These are phyloP conservation scores for Camillea tinctor DNA, from an alignment of 2,329 filamentous ascomycete species.

Conservation along the genomic window DNA sequence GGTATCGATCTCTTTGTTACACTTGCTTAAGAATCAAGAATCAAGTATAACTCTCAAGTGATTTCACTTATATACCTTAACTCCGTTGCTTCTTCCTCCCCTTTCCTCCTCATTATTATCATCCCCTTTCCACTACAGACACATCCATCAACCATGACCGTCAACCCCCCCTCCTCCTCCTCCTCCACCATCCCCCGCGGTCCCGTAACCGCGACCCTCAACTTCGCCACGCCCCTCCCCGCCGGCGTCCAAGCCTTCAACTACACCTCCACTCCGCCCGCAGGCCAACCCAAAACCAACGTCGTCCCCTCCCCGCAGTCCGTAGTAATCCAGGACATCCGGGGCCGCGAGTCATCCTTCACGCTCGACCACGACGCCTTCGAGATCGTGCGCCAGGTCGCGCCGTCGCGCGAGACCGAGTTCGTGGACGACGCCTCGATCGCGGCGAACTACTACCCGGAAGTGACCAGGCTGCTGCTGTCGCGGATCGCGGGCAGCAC, in stretches of 20 bases:
- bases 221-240: conserved; percentile 62
- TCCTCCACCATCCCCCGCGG: conserved; percentile 48
- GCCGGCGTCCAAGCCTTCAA: conserved; percentile 63
- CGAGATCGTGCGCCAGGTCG: conserved; percentile 57
- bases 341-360: conserved; percentile 66
- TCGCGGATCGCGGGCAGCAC: conserved; percentile 64
- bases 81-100: not conserved
- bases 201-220: conserved; percentile 59
- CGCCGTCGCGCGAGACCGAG: conserved; percentile 54
- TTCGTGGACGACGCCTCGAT: conserved; percentile 72
- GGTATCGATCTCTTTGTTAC: too few species aligned
- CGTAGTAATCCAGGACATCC: conserved; percentile 69
- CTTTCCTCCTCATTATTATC: not conserved
- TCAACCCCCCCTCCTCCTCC: conserved; percentile 25
- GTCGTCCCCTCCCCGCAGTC: conserved; percentile 49
- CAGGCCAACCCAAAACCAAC: conserved; percentile 64
- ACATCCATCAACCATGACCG: conserved; percentile 32
- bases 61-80: too few species aligned
- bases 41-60: too few species aligned
- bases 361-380: conserved; percentile 75
- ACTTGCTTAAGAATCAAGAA: too few species aligned
- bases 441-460: conserved; percentile 74
- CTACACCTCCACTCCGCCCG: conserved; percentile 63
- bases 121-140: not conserved
- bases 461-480: conserved; percentile 72